phyloP scores from a whole-genome alignment of 345 rosid genomes.

The Moricandia arvensis region DNA sequence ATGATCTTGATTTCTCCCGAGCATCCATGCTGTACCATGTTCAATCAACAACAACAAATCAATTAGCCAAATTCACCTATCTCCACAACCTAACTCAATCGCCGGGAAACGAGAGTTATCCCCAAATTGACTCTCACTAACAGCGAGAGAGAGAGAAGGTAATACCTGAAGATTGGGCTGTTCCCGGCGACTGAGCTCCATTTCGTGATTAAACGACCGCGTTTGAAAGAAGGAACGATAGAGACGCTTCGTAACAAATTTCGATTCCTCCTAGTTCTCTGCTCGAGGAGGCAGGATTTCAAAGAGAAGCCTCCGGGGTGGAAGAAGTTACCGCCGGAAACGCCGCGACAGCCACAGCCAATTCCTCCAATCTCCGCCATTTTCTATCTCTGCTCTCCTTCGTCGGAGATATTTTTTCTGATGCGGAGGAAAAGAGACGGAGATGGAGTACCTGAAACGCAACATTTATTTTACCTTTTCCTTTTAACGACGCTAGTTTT shows the following conservation, averaged over 20 bases:
- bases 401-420: conserved; percentile 42
- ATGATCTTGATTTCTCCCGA: conserved; percentile 53
- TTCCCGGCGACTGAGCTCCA: conserved; percentile 42
- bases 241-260: conserved; percentile 50
- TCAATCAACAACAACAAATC: background rate
- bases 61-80: background rate
- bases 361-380: conserved; percentile 53
- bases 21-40: conserved; percentile 54
- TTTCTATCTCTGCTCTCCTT: conserved; percentile 18
- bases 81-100: background rate
- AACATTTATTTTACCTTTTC: background rate
- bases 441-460: conserved; percentile 37
- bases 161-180: conserved; percentile 54
- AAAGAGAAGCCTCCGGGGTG: conserved; percentile 32
- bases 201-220: conserved; percentile 38
- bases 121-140: background rate
- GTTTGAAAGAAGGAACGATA: conserved; percentile 42
- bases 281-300: conserved; percentile 40
- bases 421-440: conserved; percentile 44
- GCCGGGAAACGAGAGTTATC: background rate
- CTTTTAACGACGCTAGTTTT: background rate
- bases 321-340: conserved; percentile 37
- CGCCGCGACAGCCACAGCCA: conserved; percentile 46
- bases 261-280: conserved; percentile 35
- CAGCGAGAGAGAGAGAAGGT: background rate